phyloP scores from a whole-genome alignment of 805 yeast species.

The Lachancea fermentati region DNA sequence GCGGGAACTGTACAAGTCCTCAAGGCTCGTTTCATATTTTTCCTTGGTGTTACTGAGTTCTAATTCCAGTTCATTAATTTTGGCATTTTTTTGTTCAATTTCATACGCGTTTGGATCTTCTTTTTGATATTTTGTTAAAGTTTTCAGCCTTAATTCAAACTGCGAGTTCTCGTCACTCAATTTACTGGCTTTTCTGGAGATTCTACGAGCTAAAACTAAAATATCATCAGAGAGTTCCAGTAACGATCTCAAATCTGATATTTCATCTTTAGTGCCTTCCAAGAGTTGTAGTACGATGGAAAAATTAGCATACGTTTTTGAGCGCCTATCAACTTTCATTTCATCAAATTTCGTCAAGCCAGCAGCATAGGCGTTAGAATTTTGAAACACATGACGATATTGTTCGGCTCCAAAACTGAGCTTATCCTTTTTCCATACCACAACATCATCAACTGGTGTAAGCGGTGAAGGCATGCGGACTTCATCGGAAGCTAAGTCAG shows the following conservation, averaged over 20 bases:
- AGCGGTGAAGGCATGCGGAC: slow-evolving; percentile 3
- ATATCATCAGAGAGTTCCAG: slow-evolving; percentile 2
- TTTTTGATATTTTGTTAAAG: neutral
- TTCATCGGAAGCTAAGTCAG: neutral
- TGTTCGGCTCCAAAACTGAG: neutral
- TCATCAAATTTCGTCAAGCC: slow-evolving; percentile 3
- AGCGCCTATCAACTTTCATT: slow-evolving; percentile 2
- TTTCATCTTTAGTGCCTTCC: slow-evolving; percentile 1
- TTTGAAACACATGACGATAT: slow-evolving; percentile 4
- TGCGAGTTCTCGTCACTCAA: neutral
- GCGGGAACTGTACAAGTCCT: slow-evolving; percentile 4
- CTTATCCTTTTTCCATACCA: slow-evolving; percentile 1
- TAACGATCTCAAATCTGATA: neutral
- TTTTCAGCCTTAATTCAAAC: neutral
- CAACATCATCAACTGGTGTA: slow-evolving; percentile 6
- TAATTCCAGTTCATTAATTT: slow-evolving; percentile 1
- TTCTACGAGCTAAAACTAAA: neutral
- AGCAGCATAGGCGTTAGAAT: slow-evolving; percentile 4
- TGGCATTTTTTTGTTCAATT: neutral
- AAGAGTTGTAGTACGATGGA: slow-evolving; percentile 3
- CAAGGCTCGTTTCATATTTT: slow-evolving; percentile 4
- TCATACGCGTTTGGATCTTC: neutral
- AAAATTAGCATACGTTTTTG: slow-evolving; percentile 5
- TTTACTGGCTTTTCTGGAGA: neutral
- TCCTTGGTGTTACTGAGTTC: slow-evolving; percentile 5